Evolutionary conservation across 768 basidiomycete species (phyloP).

Genomic region (Mrakia gelida): DNA sequence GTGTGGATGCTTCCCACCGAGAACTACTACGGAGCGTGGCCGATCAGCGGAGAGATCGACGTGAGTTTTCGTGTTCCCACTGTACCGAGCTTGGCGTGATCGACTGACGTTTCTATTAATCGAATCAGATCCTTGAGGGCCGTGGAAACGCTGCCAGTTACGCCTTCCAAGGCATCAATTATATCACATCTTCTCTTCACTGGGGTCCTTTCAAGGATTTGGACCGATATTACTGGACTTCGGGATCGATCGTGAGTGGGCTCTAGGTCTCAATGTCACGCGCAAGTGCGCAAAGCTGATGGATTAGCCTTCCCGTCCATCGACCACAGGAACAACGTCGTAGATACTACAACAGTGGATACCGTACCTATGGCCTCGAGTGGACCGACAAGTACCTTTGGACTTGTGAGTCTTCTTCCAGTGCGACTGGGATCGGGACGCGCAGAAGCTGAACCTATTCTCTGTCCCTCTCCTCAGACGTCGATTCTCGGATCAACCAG

Average conservation of each 20-base stretch:
- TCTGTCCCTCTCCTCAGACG: constrained; percentile 46
- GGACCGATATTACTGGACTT: constrained; percentile 66
- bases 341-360: constrained; percentile 60
- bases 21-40: constrained; percentile 54
- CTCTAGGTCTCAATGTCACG: not conserved
- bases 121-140: constrained; percentile 55
- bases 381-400: constrained; percentile 79
- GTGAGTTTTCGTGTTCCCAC: constrained; percentile 46
- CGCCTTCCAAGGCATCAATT: constrained; percentile 52
- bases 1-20: constrained; percentile 52
- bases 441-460: not conserved
- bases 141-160: constrained; percentile 58
- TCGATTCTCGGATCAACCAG: constrained; percentile 72
- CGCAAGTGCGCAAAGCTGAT: too few relatives aligned
- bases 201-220: constrained; percentile 63
- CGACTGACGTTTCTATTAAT: not conserved
- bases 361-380: constrained; percentile 78
- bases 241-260: constrained; percentile 51
- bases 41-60: constrained; percentile 64
- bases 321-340: constrained; percentile 59
- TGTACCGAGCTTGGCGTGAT: not conserved
- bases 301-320: not conserved
- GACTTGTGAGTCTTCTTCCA: constrained; percentile 42
- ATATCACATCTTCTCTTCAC: constrained; percentile 58
- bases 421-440: not conserved